These are phyloP conservation scores for Starmerella etchellsii DNA, from an alignment of 805 yeast species.

Conservation along the genomic window DNA sequence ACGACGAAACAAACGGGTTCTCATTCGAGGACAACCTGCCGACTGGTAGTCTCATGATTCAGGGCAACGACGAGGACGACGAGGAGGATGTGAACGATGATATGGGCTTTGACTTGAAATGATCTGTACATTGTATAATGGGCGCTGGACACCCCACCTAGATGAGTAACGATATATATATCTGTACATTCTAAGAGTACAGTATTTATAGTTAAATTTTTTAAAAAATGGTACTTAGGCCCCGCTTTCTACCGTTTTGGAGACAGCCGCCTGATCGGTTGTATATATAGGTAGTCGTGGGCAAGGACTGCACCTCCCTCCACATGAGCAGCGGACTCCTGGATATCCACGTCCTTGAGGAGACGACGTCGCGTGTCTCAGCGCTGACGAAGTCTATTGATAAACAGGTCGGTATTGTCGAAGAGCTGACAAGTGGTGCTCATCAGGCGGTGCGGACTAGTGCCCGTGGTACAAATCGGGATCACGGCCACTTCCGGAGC, in stretches of 20 bases:
- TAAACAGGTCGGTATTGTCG: slow-evolving; percentile 41
- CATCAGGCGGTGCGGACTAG: slow-evolving; percentile 46
- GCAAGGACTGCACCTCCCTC: no score
- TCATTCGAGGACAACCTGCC: slow-evolving; percentile 12
- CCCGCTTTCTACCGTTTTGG: no score
- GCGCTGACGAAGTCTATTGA: slow-evolving; percentile 44
- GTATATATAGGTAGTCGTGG: no score
- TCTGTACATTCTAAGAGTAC: no score
- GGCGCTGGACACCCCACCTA: no score
- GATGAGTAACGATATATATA: no score
- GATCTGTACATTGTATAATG: no score
- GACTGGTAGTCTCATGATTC: slow-evolving; percentile 14
- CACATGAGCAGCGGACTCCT: slow-evolving; percentile 12
- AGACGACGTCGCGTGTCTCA: slow-evolving; percentile 49
- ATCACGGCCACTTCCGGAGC: slow-evolving; percentile 21
- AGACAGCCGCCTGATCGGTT: no score
- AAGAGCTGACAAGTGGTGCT: slow-evolving; percentile 42
- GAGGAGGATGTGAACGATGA: slow-evolving; percentile 6
- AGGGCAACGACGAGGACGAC: slow-evolving; percentile 8
- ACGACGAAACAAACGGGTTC: slow-evolving; percentile 6
- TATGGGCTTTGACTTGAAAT: slow-evolving; percentile 3
- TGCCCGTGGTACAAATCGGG: slow-evolving; percentile 40
- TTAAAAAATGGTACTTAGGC: no score
- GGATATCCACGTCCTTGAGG: slow-evolving; percentile 70
- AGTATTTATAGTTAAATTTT: no score